A percentile compares a stretch with the other conserved stretches of the same genome.
phyloP scores from a whole-genome alignment of 768 basidiomycete species.

The Phlebiopsis flavidoalba region DNA sequence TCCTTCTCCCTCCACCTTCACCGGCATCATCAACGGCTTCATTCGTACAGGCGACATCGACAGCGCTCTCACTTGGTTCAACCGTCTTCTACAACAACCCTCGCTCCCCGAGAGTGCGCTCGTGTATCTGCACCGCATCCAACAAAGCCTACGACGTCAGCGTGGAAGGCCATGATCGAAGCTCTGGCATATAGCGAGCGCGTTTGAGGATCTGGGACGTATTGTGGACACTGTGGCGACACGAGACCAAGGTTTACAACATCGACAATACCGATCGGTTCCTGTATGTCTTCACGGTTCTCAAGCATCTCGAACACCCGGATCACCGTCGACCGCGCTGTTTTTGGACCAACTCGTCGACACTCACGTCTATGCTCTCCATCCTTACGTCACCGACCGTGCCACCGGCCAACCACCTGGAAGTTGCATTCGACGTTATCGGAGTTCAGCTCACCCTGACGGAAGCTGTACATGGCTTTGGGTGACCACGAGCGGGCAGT shows the following conservation, averaged over 20 bases:
- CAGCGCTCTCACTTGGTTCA: constrained; percentile 69
- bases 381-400: neutral
- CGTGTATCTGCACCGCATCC: constrained; percentile 37
- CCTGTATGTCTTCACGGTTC: neutral
- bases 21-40: constrained; percentile 62
- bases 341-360: neutral
- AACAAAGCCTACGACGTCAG: constrained; percentile 44
- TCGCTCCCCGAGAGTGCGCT: constrained; percentile 28
- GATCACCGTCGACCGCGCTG: neutral
- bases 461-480: neutral
- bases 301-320: neutral
- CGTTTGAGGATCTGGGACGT: constrained; percentile 33
- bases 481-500: neutral
- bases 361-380: neutral
- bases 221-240: neutral
- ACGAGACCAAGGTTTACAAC: neutral
- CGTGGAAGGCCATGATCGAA: constrained; percentile 60
- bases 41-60: constrained; percentile 51
- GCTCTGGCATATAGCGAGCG: constrained; percentile 44
- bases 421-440: neutral
- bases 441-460: neutral
- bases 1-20: constrained; percentile 60
- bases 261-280: neutral
- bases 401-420: neutral
- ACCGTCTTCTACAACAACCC: constrained; percentile 48